These are phyloP conservation scores for Debaryomyces coudertii DNA, from an alignment of 1,139 yeast species.

Conservation along the genomic window DNA sequence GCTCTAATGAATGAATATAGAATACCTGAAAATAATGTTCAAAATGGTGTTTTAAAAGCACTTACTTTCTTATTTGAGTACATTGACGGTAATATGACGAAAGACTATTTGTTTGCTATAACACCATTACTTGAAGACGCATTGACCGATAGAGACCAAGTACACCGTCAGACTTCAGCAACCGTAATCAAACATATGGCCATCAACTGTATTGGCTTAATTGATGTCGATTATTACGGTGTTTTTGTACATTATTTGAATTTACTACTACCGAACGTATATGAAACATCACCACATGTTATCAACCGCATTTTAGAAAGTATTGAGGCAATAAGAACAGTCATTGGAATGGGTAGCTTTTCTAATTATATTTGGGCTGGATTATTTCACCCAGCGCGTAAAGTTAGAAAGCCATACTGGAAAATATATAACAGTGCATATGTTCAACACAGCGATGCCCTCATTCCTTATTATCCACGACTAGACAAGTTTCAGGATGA, in stretches of 20 bases:
- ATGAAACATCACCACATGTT: conserved; percentile 95
- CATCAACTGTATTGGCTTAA: conserved; percentile 73
- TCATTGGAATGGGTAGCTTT: conserved; percentile 75
- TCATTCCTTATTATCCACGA: conserved; percentile 83
- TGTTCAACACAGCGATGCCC: conserved; percentile 69
- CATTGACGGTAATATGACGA: conserved; percentile 72
- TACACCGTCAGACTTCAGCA: conserved; percentile 95
- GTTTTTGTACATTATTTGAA: conserved; percentile 69
- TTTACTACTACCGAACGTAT: conserved; percentile 78
- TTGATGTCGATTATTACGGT: conserved; percentile 71
- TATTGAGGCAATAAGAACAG: conserved; percentile 70
- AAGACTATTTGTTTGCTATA: conserved; percentile 81
- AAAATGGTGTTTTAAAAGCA: conserved; percentile 92
- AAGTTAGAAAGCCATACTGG: conserved; percentile 88
- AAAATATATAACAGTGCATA: conserved; percentile 76
- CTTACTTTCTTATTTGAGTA: conserved; percentile 94
- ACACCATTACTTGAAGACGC: conserved; percentile 89
- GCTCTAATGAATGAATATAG: conserved; percentile 95
- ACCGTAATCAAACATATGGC: conserved; percentile 85
- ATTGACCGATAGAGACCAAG: conserved; percentile 84
- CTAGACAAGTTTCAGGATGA: conserved; percentile 38
- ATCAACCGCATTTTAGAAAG: conserved; percentile 81
- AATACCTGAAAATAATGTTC: conserved; percentile 90
- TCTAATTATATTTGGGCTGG: conserved; percentile 87
- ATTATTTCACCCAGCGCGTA: conserved; percentile 88